A percentile compares a stretch with the other conserved stretches of the same genome.
Conservation (phyloP, 83 land plant species). For the Thuja plicata region DNA sequence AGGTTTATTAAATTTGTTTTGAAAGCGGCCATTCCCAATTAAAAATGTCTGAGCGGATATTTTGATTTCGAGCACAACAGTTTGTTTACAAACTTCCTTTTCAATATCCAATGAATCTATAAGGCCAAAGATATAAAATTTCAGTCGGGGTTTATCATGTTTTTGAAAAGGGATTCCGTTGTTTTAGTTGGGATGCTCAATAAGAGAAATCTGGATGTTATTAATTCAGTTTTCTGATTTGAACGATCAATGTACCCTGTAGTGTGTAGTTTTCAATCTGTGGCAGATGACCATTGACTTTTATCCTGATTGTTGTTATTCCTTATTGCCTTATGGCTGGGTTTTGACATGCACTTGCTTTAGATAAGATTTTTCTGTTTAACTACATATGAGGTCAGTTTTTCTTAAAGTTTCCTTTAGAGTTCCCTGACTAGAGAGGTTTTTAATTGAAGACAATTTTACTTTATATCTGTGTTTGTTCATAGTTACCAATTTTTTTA, state of each 20-base stretch:
- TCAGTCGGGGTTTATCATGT: not conserved
- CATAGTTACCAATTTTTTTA: not conserved
- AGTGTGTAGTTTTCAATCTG: not conserved
- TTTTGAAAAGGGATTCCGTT: not conserved
- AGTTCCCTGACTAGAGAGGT: not conserved
- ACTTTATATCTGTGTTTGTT: too few relatives aligned
- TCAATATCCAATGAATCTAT: not conserved
- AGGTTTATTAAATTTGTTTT: not conserved
- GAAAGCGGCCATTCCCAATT: not conserved
- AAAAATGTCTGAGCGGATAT: too few relatives aligned
- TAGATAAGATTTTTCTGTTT: not conserved
- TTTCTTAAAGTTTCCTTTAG: not conserved
- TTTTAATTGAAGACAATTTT: not conserved
- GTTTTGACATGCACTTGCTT: not conserved
- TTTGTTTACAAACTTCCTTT: not conserved
- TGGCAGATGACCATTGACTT: not conserved
- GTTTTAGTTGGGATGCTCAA: not conserved
- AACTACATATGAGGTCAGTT: not conserved
- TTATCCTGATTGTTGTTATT: not conserved
- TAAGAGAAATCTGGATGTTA: not conserved
- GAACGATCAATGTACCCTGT: not conserved
- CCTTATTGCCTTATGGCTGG: not conserved
- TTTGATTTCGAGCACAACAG: constrained; percentile 1
- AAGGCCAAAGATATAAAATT: not conserved
- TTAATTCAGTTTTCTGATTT: not conserved